These are phyloP conservation scores for Monosporascus sp. DNA, from an alignment of 2,329 filamentous ascomycete genomes.

Conservation along the genomic window DNA sequence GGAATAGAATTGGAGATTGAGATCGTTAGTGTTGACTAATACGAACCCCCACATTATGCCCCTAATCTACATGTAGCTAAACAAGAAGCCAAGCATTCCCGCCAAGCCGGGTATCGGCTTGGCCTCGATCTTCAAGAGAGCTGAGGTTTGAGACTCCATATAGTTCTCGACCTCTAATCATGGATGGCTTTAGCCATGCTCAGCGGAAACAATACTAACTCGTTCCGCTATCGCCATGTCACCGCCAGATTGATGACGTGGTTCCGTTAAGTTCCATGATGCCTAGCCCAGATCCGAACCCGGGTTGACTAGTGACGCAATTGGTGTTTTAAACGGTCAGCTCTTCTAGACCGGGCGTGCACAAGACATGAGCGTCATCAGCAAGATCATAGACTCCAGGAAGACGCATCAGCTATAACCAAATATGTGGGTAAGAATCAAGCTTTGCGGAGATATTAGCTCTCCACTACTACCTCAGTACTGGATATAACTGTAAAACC, in stretches of 20 bases:
- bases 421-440: background rate
- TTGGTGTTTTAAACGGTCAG: no score
- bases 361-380: no score
- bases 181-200: slow-evolving; percentile 1
- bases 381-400: no score
- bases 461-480: background rate
- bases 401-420: background rate
- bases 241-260: background rate
- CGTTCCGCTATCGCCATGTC: slow-evolving; percentile 2
- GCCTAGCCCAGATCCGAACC: no score
- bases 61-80: no score
- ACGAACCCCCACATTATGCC: no score
- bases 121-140: background rate
- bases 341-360: no score
- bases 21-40: no score
- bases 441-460: background rate
- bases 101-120: slow-evolving; percentile 2
- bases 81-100: background rate
- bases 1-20: no score
- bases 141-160: background rate
- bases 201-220: background rate
- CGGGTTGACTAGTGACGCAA: no score
- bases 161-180: background rate
- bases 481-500: background rate
- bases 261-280: no score